Evolutionary conservation across 371 early-diverging fungal genomes (phyloP), one percentile per base, ranked within the genome.

Genomic region (Apophysomyces sp.): DNA sequence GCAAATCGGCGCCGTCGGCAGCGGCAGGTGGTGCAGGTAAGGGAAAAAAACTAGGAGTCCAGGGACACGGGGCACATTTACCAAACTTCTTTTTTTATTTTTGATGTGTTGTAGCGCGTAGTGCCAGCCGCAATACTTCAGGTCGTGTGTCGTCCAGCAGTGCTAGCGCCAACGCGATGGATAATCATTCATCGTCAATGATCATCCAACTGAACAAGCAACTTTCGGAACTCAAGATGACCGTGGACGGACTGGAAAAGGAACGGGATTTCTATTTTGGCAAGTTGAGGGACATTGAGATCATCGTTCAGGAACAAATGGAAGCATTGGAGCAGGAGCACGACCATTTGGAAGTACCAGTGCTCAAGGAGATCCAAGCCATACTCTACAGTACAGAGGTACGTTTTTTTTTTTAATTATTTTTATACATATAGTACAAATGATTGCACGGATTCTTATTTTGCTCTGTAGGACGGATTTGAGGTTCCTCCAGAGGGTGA

Each of bases 221-320:
- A 66, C 69, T 91, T 13, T 78, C 82, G 27, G 92, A 94, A 62
- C 76, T 92, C 36, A 90, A 92, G 73, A 76, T 84, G 30, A 82
- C 89, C 18, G 85, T 95, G 21, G 92, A 92, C 49, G 93, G 91
- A 34, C 83, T 94, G 26, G 94, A 95, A 71, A 93, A 91, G 77
- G 96, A 97, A 74, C 84, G 98, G 32, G 97, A 97, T 62, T 97
- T 96, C 71, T 97, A 97, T 68, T 97, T 94, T 68, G 72, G 80
- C 36, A 96, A 96, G 72, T 81, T 98, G 67, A 78, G 96, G 27
- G 94, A 94, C 62, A 92, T 98, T 66, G 98, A 98, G 68, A 85
- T 96, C 40, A 73, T 90, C 53, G 86, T 94, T 7, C 97, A 97
- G 74, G 83, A 88, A 57, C 80, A 83, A 15, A 53, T 90, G 21